Percentiles rank a stretch among this genome's conserved stretches.
These are phyloP conservation scores for Penicillium tannophilum DNA, from an alignment of 495 filamentous ascomycete genomes.

Conservation along the genomic window DNA sequence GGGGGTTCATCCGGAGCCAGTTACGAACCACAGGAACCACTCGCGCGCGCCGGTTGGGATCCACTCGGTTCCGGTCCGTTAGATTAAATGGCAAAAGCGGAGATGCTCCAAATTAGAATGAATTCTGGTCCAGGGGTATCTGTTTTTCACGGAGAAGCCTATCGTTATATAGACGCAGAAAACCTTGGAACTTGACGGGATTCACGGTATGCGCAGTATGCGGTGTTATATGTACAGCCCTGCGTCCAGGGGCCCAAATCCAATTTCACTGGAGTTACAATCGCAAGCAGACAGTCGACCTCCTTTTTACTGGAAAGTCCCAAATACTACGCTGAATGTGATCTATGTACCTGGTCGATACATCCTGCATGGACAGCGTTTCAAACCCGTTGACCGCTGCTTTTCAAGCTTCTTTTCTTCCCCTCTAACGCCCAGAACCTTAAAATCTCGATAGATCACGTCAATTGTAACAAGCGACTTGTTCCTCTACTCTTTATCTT, in stretches of 20 bases:
- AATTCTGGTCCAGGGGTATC: background rate
- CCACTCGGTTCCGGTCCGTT: conserved; percentile 2
- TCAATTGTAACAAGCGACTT: background rate
- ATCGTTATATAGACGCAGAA: too few relatives aligned
- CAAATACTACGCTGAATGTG: background rate
- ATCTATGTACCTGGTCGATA: background rate
- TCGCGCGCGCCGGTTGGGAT: background rate
- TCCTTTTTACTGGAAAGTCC: background rate
- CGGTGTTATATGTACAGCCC: background rate
- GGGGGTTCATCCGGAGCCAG: conserved; percentile 12
- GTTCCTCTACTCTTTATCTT: background rate
- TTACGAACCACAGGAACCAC: conserved; percentile 7
- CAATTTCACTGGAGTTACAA: background rate
- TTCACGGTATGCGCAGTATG: background rate
- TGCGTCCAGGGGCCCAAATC: background rate
- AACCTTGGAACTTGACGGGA: background rate
- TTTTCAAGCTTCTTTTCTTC: background rate
- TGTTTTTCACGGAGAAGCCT: too few relatives aligned
- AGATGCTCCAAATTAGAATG: background rate
- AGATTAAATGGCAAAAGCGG: conserved; percentile 2
- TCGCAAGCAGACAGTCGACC: background rate
- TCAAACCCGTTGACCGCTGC: conserved; percentile 8
- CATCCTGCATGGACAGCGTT: background rate
- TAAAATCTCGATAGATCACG: background rate
- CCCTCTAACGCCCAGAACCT: background rate